Conservation (phyloP, 1,284 basidiomycete species). For the Melanopsichium pennsylvanicum region DNA sequence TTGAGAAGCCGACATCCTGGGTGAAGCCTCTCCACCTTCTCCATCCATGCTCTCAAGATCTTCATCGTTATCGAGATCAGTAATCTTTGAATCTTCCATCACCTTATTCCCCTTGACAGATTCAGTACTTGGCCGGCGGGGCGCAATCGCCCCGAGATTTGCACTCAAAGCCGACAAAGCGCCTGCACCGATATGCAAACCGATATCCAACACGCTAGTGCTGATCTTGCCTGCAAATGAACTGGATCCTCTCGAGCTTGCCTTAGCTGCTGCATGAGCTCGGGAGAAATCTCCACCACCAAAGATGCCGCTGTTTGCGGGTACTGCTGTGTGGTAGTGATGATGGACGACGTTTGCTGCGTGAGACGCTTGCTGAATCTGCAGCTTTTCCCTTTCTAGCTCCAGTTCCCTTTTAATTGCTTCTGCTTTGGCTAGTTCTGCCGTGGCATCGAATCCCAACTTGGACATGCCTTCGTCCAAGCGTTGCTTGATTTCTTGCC, state of each 20-base stretch:
- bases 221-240: slow-evolving; percentile 37
- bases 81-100: slow-evolving; percentile 27
- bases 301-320: neutral
- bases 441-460: slow-evolving; percentile 36
- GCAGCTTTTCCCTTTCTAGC: slow-evolving; percentile 22
- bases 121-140: no score
- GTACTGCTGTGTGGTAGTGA: slow-evolving; percentile 30
- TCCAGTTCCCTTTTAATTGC: slow-evolving; percentile 35
- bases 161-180: slow-evolving; percentile 32
- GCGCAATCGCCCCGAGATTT: slow-evolving; percentile 37
- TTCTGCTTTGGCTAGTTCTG: slow-evolving; percentile 29
- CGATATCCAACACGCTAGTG: slow-evolving; percentile 29
- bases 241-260: neutral
- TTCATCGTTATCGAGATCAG: slow-evolving; percentile 37
- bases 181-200: slow-evolving; percentile 38
- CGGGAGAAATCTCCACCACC: slow-evolving; percentile 17
- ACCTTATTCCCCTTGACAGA: neutral
- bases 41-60: slow-evolving; percentile 4
- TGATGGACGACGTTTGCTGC: slow-evolving; percentile 32
- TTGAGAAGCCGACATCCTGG: slow-evolving; percentile 1
- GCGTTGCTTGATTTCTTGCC: slow-evolving; percentile 26
- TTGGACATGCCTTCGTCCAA: slow-evolving; percentile 46
- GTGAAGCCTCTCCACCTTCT: neutral
- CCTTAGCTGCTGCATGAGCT: slow-evolving; percentile 36
- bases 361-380: slow-evolving; percentile 1